Evolutionary conservation across 805 yeast genomes (phyloP).

Genomic region (Candida stauntonica): DNA sequence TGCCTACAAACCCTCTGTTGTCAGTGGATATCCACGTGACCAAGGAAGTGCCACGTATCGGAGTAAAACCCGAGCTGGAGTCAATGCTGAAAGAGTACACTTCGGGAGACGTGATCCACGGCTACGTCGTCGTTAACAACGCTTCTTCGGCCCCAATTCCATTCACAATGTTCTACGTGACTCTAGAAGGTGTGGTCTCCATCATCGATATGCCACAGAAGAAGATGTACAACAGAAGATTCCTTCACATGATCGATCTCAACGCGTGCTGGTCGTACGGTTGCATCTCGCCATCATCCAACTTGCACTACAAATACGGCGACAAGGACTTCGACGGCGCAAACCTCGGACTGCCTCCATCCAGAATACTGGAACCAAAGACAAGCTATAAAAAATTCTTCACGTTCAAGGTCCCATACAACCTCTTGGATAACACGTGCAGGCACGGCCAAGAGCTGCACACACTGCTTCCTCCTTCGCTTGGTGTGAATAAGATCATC

Average conservation of each 20-base stretch:
- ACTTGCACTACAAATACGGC: conserved; percentile 39
- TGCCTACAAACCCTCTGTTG: conserved; percentile 31
- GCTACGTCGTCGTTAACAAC: conserved; percentile 50
- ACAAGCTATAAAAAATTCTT: conserved; percentile 53
- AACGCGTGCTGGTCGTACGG: conserved; percentile 52
- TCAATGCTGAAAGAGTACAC: conserved; percentile 50
- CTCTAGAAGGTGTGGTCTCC: conserved; percentile 40
- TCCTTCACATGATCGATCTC: conserved; percentile 56
- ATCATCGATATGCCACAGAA: conserved; percentile 30
- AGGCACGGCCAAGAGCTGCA: conserved; percentile 39
- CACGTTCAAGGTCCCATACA: conserved; percentile 53
- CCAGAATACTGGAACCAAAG: conserved; percentile 44
- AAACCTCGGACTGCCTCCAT: conserved; percentile 45
- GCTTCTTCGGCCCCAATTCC: conserved; percentile 42
- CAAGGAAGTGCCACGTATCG: conserved; percentile 45
- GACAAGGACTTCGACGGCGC: conserved; percentile 43
- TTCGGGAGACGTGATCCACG: conserved; percentile 65
- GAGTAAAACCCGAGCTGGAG: conserved; percentile 24
- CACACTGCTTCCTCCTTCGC: conserved; percentile 37
- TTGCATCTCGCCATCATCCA: conserved; percentile 47
- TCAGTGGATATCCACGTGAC: conserved; percentile 48
- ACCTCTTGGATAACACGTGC: conserved; percentile 49
- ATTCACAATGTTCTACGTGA: conserved; percentile 58
- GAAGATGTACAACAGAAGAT: conserved; percentile 40
- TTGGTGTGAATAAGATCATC: conserved; percentile 33